Conservation (phyloP, 495 filamentous ascomycete genomes). For the Glutinoglossum americanum region DNA sequence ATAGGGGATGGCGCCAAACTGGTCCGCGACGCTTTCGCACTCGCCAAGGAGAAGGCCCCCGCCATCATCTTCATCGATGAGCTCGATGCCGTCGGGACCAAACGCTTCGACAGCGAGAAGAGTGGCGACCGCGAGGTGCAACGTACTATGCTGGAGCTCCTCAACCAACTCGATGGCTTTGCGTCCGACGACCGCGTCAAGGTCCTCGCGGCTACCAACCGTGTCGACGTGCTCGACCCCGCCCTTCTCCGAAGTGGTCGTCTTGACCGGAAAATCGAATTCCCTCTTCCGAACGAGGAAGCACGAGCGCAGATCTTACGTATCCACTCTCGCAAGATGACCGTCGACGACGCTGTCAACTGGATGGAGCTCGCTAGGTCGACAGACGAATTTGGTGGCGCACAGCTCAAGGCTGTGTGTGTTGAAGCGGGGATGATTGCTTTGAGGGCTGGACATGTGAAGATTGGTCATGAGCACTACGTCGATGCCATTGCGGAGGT, state of each 20-base stretch:
- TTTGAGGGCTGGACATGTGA: slow-evolving; percentile 70
- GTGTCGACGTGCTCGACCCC: slow-evolving; percentile 91
- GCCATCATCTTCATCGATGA: slow-evolving; percentile 99
- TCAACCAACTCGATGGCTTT: slow-evolving; percentile 98
- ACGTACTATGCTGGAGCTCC: slow-evolving; percentile 93
- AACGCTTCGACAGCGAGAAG: slow-evolving; percentile 98
- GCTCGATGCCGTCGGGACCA: slow-evolving; percentile 89
- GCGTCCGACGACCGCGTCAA: slow-evolving; percentile 98
- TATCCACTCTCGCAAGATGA: slow-evolving; percentile 98
- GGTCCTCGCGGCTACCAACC: slow-evolving; percentile 93
- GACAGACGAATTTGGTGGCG: slow-evolving; percentile 98
- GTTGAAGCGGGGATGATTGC: slow-evolving; percentile 99
- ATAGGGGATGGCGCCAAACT: slow-evolving; percentile 97
- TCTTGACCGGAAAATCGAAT: slow-evolving; percentile 97
- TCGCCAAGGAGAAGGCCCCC: slow-evolving; percentile 95
- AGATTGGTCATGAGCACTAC: slow-evolving; percentile 96
- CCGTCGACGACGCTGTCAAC: slow-evolving; percentile 80
- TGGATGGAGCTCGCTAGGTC: slow-evolving; percentile 88
- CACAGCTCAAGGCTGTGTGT: slow-evolving; percentile 93
- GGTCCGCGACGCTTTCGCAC: slow-evolving; percentile 88
- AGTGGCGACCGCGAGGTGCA: slow-evolving; percentile 95
- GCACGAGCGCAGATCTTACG: slow-evolving; percentile 89
- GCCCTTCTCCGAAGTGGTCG: slow-evolving; percentile 84
- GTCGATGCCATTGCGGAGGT: slow-evolving; percentile 97
- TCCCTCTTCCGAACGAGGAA: slow-evolving; percentile 97